Conservation (phyloP, 257 asterid species). For the Primulina huaijiensis region DNA sequence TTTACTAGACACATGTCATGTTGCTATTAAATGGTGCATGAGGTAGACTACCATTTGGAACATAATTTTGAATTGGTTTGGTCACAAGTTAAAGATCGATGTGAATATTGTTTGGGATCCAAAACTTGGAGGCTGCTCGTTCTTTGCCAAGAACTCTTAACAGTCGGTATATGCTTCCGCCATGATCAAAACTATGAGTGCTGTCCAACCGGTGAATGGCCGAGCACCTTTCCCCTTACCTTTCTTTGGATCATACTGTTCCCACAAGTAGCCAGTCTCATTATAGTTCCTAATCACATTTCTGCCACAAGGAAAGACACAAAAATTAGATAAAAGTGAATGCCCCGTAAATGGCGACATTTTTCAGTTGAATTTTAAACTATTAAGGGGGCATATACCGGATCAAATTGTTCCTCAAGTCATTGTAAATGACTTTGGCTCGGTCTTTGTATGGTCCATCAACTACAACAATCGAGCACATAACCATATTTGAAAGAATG, state of each 20-base stretch:
- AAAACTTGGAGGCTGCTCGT: not conserved
- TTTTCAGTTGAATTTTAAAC: constrained; percentile 1
- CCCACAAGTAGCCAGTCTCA: constrained; percentile 83
- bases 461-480: constrained; percentile 40
- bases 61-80: not conserved
- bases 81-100: not conserved
- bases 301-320: constrained; percentile 39
- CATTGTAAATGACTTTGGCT: constrained; percentile 63
- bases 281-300: constrained; percentile 71
- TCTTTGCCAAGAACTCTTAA: constrained; percentile 19
- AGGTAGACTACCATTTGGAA: too few species aligned
- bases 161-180: constrained; percentile 67
- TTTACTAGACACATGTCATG: too few species aligned
- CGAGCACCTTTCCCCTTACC: constrained; percentile 96
- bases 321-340: not conserved
- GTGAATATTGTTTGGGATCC: not conserved
- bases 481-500: constrained; percentile 1
- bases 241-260: constrained; percentile 86
- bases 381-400: constrained; percentile 42
- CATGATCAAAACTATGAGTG: constrained; percentile 81
- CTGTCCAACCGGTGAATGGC: constrained; percentile 86
- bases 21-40: too few species aligned
- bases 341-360: not conserved
- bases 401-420: constrained; percentile 81
- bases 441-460: constrained; percentile 80